These are phyloP conservation scores for Acanthamoeba lenticulata DNA, from an alignment of 208 protist genomes.

Conservation along the genomic window DNA sequence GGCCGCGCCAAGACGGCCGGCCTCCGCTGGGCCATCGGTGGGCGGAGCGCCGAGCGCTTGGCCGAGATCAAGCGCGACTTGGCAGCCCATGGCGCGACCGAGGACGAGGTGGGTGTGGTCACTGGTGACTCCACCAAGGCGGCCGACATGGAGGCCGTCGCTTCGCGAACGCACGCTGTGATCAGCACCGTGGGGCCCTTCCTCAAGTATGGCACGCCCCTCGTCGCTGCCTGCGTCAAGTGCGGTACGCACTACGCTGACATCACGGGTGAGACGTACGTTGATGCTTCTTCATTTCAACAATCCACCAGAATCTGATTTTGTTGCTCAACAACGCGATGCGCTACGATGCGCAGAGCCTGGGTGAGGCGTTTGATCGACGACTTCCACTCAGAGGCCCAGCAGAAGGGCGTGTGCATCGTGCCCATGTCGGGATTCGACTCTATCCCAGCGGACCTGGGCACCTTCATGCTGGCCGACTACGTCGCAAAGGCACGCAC, in stretches of 20 bases:
- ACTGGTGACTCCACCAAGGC: background rate
- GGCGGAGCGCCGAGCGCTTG: slow-evolving; percentile 51
- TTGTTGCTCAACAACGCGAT: background rate
- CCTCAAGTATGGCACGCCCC: slow-evolving; percentile 60
- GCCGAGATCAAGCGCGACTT: background rate
- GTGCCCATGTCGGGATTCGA: slow-evolving; percentile 80
- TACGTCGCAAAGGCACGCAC: slow-evolving; percentile 1
- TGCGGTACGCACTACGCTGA: slow-evolving; percentile 80
- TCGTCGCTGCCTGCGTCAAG: slow-evolving; percentile 75
- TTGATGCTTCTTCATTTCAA: background rate
- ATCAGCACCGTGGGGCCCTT: slow-evolving; percentile 75
- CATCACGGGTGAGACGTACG: slow-evolving; percentile 80
- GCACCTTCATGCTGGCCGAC: slow-evolving; percentile 9
- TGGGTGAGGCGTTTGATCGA: slow-evolving; percentile 79
- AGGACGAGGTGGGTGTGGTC: background rate
- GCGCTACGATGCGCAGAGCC: background rate
- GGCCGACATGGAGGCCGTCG: slow-evolving; percentile 51
- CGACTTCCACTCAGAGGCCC: slow-evolving; percentile 69
- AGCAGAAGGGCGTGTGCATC: slow-evolving; percentile 73
- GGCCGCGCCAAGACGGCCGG: slow-evolving; percentile 34
- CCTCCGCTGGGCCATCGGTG: slow-evolving; percentile 83
- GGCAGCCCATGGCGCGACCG: background rate
- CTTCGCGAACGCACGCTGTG: background rate
- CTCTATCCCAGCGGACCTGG: slow-evolving; percentile 78
- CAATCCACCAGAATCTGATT: background rate